Percentiles rank a stretch among this genome's conserved stretches.
Conservation (phyloP, 1,139 yeast genomes). For the Sugiyamaella castrensis region DNA sequence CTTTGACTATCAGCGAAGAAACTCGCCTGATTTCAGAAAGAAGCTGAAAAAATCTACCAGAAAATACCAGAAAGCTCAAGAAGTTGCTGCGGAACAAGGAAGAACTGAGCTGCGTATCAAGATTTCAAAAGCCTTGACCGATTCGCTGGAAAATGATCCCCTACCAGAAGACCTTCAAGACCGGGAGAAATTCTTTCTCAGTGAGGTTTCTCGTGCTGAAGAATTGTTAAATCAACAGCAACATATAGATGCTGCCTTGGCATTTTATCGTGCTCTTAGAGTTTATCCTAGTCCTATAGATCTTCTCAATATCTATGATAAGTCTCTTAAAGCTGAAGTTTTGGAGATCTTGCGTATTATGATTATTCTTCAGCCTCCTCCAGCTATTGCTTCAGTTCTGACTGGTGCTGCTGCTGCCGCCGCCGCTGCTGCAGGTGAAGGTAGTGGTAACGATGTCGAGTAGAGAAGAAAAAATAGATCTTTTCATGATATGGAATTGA, state of each 20-base stretch:
- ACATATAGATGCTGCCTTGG: constrained; percentile 70
- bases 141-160: constrained; percentile 66
- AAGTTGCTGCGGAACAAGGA: constrained; percentile 57
- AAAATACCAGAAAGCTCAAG: constrained; percentile 55
- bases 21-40: constrained; percentile 75
- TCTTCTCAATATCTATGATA: constrained; percentile 82
- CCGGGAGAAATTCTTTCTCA: constrained; percentile 75
- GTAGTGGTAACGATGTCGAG: constrained; percentile 29
- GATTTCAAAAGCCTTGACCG: constrained; percentile 59
- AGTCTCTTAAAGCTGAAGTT: constrained; percentile 76
- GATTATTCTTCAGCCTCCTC: constrained; percentile 89
- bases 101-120: constrained; percentile 55
- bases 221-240: constrained; percentile 33
- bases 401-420: constrained; percentile 42
- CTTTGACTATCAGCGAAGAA: constrained; percentile 90
- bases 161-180: constrained; percentile 69
- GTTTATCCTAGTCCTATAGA: constrained; percentile 95
- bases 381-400: constrained; percentile 67
- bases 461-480: constrained; percentile 9
- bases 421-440: constrained; percentile 25
- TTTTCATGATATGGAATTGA: too few species aligned
- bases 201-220: constrained; percentile 82
- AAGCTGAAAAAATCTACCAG: constrained; percentile 58
- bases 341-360: constrained; percentile 80
- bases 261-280: constrained; percentile 91